These are phyloP conservation scores for Cytospora piceae DNA, from an alignment of 2,329 filamentous ascomycete species.

Conservation along the genomic window DNA sequence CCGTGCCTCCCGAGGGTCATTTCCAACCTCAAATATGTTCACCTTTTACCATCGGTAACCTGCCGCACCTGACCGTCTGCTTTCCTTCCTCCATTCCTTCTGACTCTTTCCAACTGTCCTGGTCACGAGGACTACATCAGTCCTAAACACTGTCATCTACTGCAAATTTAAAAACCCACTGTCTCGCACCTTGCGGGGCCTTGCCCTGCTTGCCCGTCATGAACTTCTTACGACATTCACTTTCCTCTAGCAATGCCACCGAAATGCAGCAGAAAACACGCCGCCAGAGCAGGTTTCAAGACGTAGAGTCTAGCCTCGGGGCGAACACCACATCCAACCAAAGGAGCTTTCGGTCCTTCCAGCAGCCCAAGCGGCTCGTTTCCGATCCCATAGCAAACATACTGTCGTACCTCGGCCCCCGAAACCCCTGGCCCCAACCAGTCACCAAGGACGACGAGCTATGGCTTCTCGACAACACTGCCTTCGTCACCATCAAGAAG, in stretches of 20 bases:
- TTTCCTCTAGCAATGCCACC: conserved; percentile 8
- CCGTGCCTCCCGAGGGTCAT: too few relatives aligned
- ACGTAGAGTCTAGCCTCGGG: conserved; percentile 19
- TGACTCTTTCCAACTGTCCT: conserved; percentile 2
- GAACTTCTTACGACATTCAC: conserved; percentile 4
- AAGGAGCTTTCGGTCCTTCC: background rate
- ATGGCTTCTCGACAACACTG: conserved; percentile 91
- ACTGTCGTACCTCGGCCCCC: conserved; percentile 54
- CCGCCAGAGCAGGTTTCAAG: conserved; percentile 17
- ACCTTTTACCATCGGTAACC: background rate
- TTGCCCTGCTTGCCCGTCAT: background rate
- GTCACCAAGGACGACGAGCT: conserved; percentile 71
- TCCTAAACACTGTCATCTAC: background rate
- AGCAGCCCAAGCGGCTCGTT: conserved; percentile 12
- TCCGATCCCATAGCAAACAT: conserved; percentile 40
- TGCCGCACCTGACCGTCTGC: background rate
- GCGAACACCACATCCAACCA: conserved; percentile 7
- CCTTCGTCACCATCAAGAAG: conserved; percentile 59
- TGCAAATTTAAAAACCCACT: conserved; percentile 2
- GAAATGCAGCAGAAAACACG: conserved; percentile 22
- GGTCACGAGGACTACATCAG: conserved; percentile 14
- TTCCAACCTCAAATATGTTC: background rate
- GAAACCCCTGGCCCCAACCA: conserved; percentile 62
- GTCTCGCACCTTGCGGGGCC: background rate
- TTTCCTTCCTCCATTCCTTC: background rate